Conservation (phyloP, 2,329 filamentous ascomycete species). For the Colletotrichum tropicicola region DNA sequence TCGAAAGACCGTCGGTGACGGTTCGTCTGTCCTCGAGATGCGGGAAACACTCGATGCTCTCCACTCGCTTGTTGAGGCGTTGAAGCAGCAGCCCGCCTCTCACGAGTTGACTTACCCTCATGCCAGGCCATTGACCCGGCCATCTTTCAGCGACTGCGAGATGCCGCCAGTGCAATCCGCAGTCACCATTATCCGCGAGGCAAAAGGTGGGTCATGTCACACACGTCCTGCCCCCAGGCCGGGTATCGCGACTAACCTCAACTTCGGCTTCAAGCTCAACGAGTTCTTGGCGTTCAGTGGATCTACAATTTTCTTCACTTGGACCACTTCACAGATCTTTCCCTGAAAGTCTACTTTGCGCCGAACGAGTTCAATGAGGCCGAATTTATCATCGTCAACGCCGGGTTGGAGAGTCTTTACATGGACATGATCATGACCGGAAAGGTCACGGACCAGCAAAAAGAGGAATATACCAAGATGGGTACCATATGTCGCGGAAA, state of each 20-base stretch:
- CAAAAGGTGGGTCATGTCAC: constrained; percentile 20
- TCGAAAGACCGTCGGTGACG: constrained; percentile 44
- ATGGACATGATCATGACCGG: constrained; percentile 32
- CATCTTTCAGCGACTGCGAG: constrained; percentile 13
- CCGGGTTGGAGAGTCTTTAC: constrained; percentile 42
- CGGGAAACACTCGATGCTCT: constrained; percentile 45
- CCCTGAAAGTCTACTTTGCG: constrained; percentile 43
- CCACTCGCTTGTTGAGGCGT: constrained; percentile 38
- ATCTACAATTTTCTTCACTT: constrained; percentile 39
- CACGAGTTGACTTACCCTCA: constrained; percentile 37
- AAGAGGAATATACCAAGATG: constrained; percentile 36
- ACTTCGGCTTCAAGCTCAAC: neutral
- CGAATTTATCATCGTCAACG: constrained; percentile 44
- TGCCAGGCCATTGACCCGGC: constrained; percentile 20
- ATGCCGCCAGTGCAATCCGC: constrained; percentile 31
- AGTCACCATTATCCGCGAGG: constrained; percentile 20
- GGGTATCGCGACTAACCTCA: neutral
- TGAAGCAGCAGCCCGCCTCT: constrained; percentile 36
- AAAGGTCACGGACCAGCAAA: constrained; percentile 22
- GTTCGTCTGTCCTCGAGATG: constrained; percentile 41
- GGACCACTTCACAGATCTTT: constrained; percentile 41
- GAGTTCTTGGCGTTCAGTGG: constrained; percentile 34
- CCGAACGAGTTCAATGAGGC: constrained; percentile 39
- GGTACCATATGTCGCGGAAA: constrained; percentile 37
- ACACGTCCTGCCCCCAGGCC: neutral